Percentiles rank a stretch among this genome's conserved stretches.
Evolutionary conservation across 345 rosid species (phyloP).

Genomic region (Arabidopsis suecica): DNA sequence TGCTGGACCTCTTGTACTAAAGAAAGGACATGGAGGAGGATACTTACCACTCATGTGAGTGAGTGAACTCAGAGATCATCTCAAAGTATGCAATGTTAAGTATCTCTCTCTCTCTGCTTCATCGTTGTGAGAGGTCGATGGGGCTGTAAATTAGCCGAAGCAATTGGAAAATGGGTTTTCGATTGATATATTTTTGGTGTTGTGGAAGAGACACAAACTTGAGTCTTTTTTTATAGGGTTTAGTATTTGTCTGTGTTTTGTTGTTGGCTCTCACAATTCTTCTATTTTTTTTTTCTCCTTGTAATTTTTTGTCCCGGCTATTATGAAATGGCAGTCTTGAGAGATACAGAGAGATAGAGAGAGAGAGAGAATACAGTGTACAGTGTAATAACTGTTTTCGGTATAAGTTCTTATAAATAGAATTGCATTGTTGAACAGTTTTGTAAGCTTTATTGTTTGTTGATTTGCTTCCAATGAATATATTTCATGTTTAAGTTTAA

Average conservation of each 20-base stretch:
- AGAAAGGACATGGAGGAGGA: slow-evolving; percentile 96
- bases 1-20: slow-evolving; percentile 74
- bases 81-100: slow-evolving; percentile 28
- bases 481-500: not conserved
- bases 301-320: slow-evolving; percentile 18
- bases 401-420: slow-evolving; percentile 12
- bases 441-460: not conserved
- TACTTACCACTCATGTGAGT: slow-evolving; percentile 91
- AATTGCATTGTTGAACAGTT: slow-evolving; percentile 31
- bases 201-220: slow-evolving; percentile 32
- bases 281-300: not conserved
- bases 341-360: slow-evolving; percentile 21
- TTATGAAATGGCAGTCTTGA: slow-evolving; percentile 13
- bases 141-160: slow-evolving; percentile 31
- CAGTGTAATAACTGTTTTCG: slow-evolving; percentile 43
- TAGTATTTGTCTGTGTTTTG: slow-evolving; percentile 17
- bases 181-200: slow-evolving; percentile 16
- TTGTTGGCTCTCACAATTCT: slow-evolving; percentile 30
- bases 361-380: slow-evolving; percentile 20
- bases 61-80: slow-evolving; percentile 21
- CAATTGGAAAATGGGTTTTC: slow-evolving; percentile 5
- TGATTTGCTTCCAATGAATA: not conserved
- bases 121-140: slow-evolving; percentile 31
- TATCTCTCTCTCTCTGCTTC: slow-evolving; percentile 25
- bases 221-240: slow-evolving; percentile 11